Evolutionary conservation across 139 green algal species (phyloP).

Genomic region (Microglena sp.): DNA sequence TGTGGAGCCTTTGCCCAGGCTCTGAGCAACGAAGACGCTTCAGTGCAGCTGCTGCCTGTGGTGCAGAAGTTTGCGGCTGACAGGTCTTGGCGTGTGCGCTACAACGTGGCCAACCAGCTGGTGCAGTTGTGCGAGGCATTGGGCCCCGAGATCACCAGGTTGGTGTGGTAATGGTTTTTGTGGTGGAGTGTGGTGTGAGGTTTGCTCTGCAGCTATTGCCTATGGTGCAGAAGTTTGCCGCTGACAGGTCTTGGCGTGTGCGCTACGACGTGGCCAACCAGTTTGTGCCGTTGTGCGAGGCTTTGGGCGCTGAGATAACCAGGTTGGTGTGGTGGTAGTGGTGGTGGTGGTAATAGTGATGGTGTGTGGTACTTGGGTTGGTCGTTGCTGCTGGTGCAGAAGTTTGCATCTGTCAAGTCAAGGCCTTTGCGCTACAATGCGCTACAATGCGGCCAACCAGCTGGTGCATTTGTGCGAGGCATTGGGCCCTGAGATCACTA

Average conservation of each 20-base stretch:
- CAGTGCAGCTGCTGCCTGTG: constrained; percentile 68
- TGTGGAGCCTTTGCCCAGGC: constrained; percentile 75
- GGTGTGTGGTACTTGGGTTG: background rate
- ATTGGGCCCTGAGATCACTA: constrained; percentile 63
- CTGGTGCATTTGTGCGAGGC: constrained; percentile 74
- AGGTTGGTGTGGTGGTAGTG: constrained; percentile 21
- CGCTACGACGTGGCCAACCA: constrained; percentile 92
- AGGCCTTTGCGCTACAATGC: too few species aligned
- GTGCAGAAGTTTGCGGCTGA: constrained; percentile 85
- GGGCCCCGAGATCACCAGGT: constrained; percentile 60
- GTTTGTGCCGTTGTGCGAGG: constrained; percentile 73
- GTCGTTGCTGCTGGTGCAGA: too few species aligned
- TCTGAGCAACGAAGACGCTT: constrained; percentile 61
- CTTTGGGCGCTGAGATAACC: constrained; percentile 65
- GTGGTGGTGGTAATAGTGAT: too few species aligned
- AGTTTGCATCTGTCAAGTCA: too few species aligned
- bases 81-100: constrained; percentile 97
- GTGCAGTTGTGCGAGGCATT: constrained; percentile 74
- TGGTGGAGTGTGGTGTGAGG: too few species aligned
- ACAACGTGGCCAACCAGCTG: constrained; percentile 90
- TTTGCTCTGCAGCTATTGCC: too few species aligned
- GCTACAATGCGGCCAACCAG: constrained; percentile 92
- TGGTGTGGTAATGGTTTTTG: too few species aligned
- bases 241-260: constrained; percentile 99
- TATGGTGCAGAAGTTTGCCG: constrained; percentile 12